These are phyloP conservation scores for Schizophyllum amplum DNA, from an alignment of 1,284 basidiomycete genomes.

Conservation along the genomic window DNA sequence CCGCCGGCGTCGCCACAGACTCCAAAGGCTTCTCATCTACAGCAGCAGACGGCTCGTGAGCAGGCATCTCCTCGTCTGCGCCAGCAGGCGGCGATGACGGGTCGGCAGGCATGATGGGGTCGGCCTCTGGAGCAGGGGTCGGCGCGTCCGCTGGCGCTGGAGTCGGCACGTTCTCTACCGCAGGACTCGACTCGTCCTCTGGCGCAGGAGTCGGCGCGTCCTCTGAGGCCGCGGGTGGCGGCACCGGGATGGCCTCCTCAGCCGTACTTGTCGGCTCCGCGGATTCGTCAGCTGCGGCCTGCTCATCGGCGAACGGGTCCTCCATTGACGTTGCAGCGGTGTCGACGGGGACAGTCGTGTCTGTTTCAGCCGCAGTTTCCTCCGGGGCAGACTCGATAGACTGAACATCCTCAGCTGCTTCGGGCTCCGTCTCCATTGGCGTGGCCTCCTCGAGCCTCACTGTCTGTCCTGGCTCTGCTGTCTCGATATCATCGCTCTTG, in stretches of 20 bases:
- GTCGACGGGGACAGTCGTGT: neutral
- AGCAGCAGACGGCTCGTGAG: neutral
- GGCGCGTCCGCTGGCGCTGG: neutral
- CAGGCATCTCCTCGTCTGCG: neutral
- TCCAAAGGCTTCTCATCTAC: neutral
- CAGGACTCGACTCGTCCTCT: neutral
- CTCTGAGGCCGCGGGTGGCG: neutral
- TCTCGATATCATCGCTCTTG: slow-evolving; percentile 8
- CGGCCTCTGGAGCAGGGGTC: neutral
- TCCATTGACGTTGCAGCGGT: neutral
- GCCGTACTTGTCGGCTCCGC: neutral
- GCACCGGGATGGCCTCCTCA: neutral
- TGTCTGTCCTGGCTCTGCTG: no score
- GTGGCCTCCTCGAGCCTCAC: slow-evolving; percentile 3
- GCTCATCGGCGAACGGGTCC: neutral
- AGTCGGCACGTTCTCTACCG: no score
- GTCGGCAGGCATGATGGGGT: neutral
- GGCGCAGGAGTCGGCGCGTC: neutral
- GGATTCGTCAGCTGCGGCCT: neutral
- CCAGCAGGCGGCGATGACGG: neutral
- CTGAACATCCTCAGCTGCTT: slow-evolving; percentile 1
- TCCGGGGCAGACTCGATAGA: neutral
- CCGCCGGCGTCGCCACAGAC: no score
- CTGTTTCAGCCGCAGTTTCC: neutral
- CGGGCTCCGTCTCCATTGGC: slow-evolving; percentile 1